phyloP scores from a whole-genome alignment of 805 yeast species.

The Wickerhamiella siamensis region DNA sequence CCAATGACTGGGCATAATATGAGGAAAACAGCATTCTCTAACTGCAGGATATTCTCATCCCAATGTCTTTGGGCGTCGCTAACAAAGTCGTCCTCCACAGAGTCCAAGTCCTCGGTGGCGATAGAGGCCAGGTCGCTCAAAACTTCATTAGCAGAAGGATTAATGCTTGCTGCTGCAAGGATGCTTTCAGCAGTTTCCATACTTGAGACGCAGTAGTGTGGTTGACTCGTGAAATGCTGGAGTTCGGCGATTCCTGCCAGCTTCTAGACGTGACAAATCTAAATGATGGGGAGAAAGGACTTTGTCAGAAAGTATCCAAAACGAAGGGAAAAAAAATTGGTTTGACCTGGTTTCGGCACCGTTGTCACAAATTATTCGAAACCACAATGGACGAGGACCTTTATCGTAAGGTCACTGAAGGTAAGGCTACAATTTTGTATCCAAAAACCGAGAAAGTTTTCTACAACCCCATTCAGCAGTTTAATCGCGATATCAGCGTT shows the following conservation, averaged over 20 bases:
- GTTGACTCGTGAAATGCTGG: not conserved
- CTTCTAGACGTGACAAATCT: slow-evolving; percentile 2
- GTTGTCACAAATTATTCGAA: no score
- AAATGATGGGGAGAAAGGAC: no score
- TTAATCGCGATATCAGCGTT: slow-evolving; percentile 82
- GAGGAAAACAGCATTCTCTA: slow-evolving; percentile 38
- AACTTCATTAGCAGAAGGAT: slow-evolving; percentile 10
- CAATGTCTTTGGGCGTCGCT: slow-evolving; percentile 53
- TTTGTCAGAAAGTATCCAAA: no score
- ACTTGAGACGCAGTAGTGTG: not conserved
- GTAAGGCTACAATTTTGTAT: slow-evolving; percentile 67
- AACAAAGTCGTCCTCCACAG: slow-evolving; percentile 11
- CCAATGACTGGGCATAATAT: slow-evolving; percentile 54
- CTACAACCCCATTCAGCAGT: slow-evolving; percentile 93
- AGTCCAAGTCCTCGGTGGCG: not conserved
- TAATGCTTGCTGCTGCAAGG: not conserved
- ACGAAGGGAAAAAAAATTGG: no score
- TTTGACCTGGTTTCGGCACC: no score
- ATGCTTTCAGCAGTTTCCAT: not conserved
- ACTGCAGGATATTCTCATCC: slow-evolving; percentile 53
- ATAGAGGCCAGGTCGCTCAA: slow-evolving; percentile 1
- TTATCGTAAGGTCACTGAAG: slow-evolving; percentile 38
- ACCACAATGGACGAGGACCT: not conserved
- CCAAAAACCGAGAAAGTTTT: slow-evolving; percentile 77
- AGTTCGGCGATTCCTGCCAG: slow-evolving; percentile 3